Conservation (phyloP, 1,139 yeast species). For the Kodamaea arcana region DNA sequence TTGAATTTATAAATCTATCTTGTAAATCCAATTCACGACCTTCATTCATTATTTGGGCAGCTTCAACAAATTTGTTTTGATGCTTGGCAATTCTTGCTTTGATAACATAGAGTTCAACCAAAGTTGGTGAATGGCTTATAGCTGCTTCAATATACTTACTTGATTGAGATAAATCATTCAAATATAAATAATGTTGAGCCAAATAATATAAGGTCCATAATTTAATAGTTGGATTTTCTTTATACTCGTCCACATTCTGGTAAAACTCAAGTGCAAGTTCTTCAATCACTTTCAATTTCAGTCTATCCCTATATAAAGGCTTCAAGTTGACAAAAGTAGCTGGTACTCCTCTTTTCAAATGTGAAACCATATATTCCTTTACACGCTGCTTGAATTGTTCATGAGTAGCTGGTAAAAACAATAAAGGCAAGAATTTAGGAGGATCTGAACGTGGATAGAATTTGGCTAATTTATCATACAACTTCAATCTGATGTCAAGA, state of each 20-base stretch:
- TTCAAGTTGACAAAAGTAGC: constrained; percentile 84
- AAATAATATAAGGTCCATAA: constrained; percentile 80
- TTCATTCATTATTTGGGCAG: constrained; percentile 61
- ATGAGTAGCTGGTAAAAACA: constrained; percentile 58
- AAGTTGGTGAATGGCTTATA: constrained; percentile 69
- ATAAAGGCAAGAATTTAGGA: constrained; percentile 71
- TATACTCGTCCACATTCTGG: constrained; percentile 21
- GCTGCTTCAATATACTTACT: constrained; percentile 58
- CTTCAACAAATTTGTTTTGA: constrained; percentile 54
- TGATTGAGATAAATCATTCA: constrained; percentile 52
- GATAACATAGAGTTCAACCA: constrained; percentile 75
- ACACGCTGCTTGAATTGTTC: constrained; percentile 43
- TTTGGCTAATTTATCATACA: constrained; percentile 59
- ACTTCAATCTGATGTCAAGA: constrained; percentile 41
- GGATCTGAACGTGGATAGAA: constrained; percentile 87
- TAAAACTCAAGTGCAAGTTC: constrained; percentile 51
- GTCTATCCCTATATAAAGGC: constrained; percentile 59
- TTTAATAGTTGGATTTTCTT: constrained; percentile 46
- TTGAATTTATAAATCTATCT: constrained; percentile 88
- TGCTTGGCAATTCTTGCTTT: constrained; percentile 82
- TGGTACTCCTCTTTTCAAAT: constrained; percentile 80
- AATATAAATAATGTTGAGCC: constrained; percentile 71
- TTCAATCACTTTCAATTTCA: constrained; percentile 49
- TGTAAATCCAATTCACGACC: constrained; percentile 80
- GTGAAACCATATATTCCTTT: constrained; percentile 50